A percentile compares a stretch with the other conserved stretches of the same genome.
These are phyloP conservation scores for Fusarium sp. DNA, from an alignment of 2,329 filamentous ascomycete species.

Conservation along the genomic window DNA sequence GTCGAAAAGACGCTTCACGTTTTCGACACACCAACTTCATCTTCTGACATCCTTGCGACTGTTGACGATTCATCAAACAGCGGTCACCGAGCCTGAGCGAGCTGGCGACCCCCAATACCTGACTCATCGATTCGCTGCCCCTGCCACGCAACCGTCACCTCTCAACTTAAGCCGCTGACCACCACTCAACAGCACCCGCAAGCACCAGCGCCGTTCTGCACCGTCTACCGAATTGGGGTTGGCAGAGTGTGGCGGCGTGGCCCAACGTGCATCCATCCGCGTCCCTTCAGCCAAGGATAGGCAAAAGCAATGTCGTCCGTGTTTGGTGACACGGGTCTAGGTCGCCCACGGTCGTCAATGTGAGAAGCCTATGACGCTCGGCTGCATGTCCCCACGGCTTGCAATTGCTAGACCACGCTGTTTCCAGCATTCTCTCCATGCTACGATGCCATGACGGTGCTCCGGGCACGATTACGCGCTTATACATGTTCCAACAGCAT, in stretches of 20 bases:
- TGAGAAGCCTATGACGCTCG: constrained; percentile 30
- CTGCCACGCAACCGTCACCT: constrained; percentile 15
- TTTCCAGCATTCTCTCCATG: constrained; percentile 7
- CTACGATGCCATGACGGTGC: constrained; percentile 17
- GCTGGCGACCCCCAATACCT: neutral
- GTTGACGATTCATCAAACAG: constrained; percentile 24
- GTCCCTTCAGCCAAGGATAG: constrained; percentile 10
- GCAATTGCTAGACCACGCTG: neutral
- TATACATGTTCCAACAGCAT: constrained; percentile 13
- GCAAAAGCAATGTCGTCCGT: constrained; percentile 36
- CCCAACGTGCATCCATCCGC: constrained; percentile 23
- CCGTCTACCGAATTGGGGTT: constrained; percentile 32
- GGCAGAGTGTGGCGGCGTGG: constrained; percentile 29
- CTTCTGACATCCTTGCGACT: constrained; percentile 19
- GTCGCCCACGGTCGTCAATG: constrained; percentile 8
- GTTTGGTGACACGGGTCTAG: constrained; percentile 26
- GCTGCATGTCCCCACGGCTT: constrained; percentile 21
- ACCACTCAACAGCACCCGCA: constrained; percentile 12
- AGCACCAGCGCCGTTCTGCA: constrained; percentile 38
- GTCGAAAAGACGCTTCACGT: constrained; percentile 11
- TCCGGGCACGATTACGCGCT: constrained; percentile 14
- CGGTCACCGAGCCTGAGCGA: neutral
- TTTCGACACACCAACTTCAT: constrained; percentile 6
- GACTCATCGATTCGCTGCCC: constrained; percentile 3
- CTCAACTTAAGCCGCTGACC: constrained; percentile 16